phyloP scores from a whole-genome alignment of 2,329 filamentous ascomycete genomes.

The Alternaria solani region DNA sequence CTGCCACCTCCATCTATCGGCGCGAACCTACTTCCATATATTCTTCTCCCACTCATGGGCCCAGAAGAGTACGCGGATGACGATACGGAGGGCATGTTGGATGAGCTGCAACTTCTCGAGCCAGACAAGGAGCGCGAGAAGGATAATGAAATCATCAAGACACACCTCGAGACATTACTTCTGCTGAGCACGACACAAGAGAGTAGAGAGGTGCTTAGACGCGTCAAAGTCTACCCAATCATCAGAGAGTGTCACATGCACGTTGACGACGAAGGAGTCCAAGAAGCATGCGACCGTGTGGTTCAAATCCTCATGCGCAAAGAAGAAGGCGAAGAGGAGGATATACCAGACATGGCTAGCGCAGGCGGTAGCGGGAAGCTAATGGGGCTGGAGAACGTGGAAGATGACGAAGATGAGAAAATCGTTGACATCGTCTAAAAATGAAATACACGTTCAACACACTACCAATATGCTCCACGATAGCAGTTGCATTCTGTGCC shows the following conservation, averaged over 20 bases:
- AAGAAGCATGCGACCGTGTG: slow-evolving; percentile 84
- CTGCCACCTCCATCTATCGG: slow-evolving; percentile 64
- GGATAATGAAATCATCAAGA: slow-evolving; percentile 78
- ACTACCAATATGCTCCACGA: slow-evolving; percentile 1
- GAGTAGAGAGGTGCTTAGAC: slow-evolving; percentile 76
- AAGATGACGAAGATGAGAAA: slow-evolving; percentile 49
- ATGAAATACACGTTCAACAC: background rate
- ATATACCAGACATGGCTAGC: slow-evolving; percentile 42
- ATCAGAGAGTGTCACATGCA: slow-evolving; percentile 84
- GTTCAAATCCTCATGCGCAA: slow-evolving; percentile 90
- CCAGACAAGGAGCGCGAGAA: slow-evolving; percentile 87
- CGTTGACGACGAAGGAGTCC: slow-evolving; percentile 79
- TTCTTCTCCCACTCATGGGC: slow-evolving; percentile 87
- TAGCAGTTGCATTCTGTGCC: background rate
- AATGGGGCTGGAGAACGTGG: slow-evolving; percentile 40
- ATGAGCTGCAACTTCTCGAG: slow-evolving; percentile 87
- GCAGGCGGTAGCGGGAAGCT: slow-evolving; percentile 35
- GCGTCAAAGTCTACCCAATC: slow-evolving; percentile 86
- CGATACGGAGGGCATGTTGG: slow-evolving; percentile 84
- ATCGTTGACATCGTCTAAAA: slow-evolving; percentile 45
- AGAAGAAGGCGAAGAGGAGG: slow-evolving; percentile 67
- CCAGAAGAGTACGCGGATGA: slow-evolving; percentile 88
- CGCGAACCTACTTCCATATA: slow-evolving; percentile 85
- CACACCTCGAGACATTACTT: slow-evolving; percentile 87
- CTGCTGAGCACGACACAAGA: slow-evolving; percentile 80